Base-by-base conservation (phyloP, 805 yeast species). In the Maudiozyma barnettii region DNA sequence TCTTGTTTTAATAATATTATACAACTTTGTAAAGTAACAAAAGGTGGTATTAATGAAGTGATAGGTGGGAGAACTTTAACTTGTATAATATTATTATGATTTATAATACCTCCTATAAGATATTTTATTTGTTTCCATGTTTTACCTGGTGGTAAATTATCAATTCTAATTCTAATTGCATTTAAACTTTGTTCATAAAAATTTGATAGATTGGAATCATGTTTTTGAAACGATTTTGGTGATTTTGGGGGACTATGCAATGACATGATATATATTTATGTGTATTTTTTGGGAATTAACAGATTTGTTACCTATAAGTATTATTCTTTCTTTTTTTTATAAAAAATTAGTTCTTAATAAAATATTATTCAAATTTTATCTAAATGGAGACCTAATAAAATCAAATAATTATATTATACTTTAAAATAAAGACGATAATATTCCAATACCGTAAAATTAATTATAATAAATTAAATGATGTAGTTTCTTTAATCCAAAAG, bases 131-230 rank as follows among this genome's bases (percentile, higher is more conserved):
- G 64, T 42, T 59, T 59, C 68, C 68, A 64, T 23, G 52, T 57
- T 50, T 64, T 62, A 12, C 61, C 62, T 22, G 64, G 65, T 29
- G 68, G 68, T 22, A 64, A 41, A 51, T 64, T 63, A 46, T 64
- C 67, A 16, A 64, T 56, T 45, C 60, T 53, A 29, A 63, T 47
- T 40, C 43, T 19, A 13, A 46, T 18, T 9, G 37, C 39, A 14
- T 36, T 45, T 45, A 35, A 18, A 13, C 30, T 33, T 16, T 39
- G 44, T 12, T 29, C 22, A 35, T 42, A 18, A 16, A 16, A 21
- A 20, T 16, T 23, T 2, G 14, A 4, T 12, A 22, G 20, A 21
- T 41, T 18, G 31, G 23, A n/a, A 37, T 13, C 12, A 5, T 19
- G 23, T 19, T 19, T 37, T 37, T 21, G 40, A 5, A 33, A 6